Base-by-base conservation (phyloP, 192 early-diverging fungal genomes). In the Podila horticola region DNA sequence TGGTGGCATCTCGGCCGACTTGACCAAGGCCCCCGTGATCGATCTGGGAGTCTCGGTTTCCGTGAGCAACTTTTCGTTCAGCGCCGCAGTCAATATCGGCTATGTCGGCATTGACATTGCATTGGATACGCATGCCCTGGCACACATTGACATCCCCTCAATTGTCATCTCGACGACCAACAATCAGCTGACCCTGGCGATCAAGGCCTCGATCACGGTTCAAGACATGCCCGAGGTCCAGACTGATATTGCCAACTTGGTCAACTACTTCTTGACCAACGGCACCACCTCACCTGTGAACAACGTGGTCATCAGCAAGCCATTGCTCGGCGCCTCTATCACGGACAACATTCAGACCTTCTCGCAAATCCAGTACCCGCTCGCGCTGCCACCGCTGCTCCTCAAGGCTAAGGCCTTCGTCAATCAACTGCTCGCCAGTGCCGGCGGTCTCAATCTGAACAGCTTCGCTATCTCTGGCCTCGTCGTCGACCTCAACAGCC, bases 31-130 rank as follows among this genome's bases (percentile, higher is more conserved):
- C 5, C 77, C 77, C 24, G 67, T 81, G 57, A 68, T 81, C 12
- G 77, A 81, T 22, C 45, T 81, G n/a, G 77, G 77, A 6, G 62
- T 71, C 28, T 81, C 77, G 29, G 26, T 81, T 41, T 51, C 66
- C 0, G 62, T 81, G 55, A 81, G 66, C 66, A 81, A 81, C 66
- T 59, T 81, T 29, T 72, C 77, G 0, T 15, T 81, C 36, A 67
- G 58, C 52, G 77, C 66, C 3, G 77, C 77, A 50, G 71, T 81
- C 62, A 65, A 81, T 66, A 81, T 81, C 60, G 77, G 77, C 3
- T 81, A 81, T 52, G 72, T 81, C 31, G 77, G 77, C n/a, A 65
- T 81, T 29, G 77, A 81, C 12, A 60, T 81, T 22, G 77, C 77
- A 31, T 48, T 81, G 9, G 77, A 81, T 57, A 51, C 8, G 41